A percentile compares a stretch with the other conserved stretches of the same genome.
These are phyloP conservation scores for Lactifluus piperatus DNA, from an alignment of 768 basidiomycete genomes.

Conservation along the genomic window DNA sequence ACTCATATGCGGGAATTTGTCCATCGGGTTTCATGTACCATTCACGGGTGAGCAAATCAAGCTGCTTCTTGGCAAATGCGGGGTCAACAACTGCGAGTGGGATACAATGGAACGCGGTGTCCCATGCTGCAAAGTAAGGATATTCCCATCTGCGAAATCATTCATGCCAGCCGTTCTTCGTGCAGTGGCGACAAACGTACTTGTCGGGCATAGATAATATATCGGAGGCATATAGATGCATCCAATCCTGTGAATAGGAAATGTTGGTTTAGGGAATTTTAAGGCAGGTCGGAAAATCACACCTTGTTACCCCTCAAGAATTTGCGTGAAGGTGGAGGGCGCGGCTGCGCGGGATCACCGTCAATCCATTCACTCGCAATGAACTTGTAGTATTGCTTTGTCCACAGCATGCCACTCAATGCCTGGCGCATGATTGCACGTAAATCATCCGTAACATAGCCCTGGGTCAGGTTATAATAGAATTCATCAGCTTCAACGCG, in stretches of 20 bases:
- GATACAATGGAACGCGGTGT: slow-evolving; percentile 98
- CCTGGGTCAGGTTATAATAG: slow-evolving; percentile 70
- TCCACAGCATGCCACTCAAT: slow-evolving; percentile 95
- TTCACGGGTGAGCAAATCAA: slow-evolving; percentile 91
- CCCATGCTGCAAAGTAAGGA: slow-evolving; percentile 98
- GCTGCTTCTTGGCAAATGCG: slow-evolving; percentile 92
- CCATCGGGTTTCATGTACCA: slow-evolving; percentile 99
- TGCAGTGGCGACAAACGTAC: slow-evolving; percentile 33
- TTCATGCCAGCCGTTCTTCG: not conserved
- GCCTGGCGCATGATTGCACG: slow-evolving; percentile 97
- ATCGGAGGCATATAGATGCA: slow-evolving; percentile 90
- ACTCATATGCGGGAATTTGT: slow-evolving; percentile 97
- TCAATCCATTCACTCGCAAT: slow-evolving; percentile 95
- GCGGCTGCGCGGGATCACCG: slow-evolving; percentile 91
- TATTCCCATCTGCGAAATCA: slow-evolving; percentile 76
- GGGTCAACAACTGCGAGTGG: slow-evolving; percentile 95
- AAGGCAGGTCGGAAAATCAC: slow-evolving; percentile 2
- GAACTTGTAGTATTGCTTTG: slow-evolving; percentile 95
- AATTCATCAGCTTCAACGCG: slow-evolving; percentile 95
- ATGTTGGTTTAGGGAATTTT: not conserved
- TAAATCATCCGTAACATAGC: slow-evolving; percentile 85
- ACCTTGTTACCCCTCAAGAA: slow-evolving; percentile 68
- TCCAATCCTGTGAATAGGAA: slow-evolving; percentile 66
- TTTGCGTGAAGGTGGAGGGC: slow-evolving; percentile 87
- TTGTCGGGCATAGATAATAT: slow-evolving; percentile 99